phyloP scores from a whole-genome alignment of 2,329 filamentous ascomycete genomes.

The Pseudocercospora crystallina region DNA sequence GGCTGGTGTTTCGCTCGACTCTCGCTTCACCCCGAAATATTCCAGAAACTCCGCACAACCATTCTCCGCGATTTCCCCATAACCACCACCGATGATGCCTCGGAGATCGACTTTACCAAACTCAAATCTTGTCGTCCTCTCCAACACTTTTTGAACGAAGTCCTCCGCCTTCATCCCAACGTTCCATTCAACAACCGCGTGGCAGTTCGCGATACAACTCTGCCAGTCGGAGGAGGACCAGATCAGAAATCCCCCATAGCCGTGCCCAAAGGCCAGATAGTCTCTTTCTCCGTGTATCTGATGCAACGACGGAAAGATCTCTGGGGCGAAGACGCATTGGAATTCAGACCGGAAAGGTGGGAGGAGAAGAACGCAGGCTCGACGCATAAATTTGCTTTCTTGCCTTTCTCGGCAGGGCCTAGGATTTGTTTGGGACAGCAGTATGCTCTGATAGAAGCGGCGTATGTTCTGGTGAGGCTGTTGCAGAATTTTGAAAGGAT shows the following conservation, averaged over 20 bases:
- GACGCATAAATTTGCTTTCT: conserved; percentile 32
- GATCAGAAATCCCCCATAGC: conserved; percentile 52
- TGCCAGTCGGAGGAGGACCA: conserved; percentile 52
- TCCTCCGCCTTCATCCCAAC: conserved; percentile 55
- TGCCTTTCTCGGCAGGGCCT: conserved; percentile 39
- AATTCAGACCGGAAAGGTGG: conserved; percentile 53
- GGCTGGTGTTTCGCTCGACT: conserved; percentile 43
- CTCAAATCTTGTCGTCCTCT: conserved; percentile 33
- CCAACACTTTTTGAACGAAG: conserved; percentile 65
- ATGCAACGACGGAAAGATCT: conserved; percentile 53
- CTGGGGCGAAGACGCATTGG: conserved; percentile 50
- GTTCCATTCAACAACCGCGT: conserved; percentile 56
- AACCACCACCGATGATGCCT: neutral
- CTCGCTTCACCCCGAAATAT: conserved; percentile 32
- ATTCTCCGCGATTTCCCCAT: conserved; percentile 25
- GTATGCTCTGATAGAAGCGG: conserved; percentile 75
- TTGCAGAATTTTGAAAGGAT: conserved; percentile 66
- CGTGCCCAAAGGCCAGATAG: conserved; percentile 47
- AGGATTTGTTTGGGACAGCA: conserved; percentile 54
- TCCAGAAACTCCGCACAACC: conserved; percentile 28
- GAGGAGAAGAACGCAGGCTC: conserved; percentile 15
- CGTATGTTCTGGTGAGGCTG: conserved; percentile 68
- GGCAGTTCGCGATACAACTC: conserved; percentile 50
- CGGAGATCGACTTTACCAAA: conserved; percentile 32
- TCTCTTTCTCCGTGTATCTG: conserved; percentile 46